Evolutionary conservation across 2,329 filamentous ascomycete genomes (phyloP).

Genomic region (Ophiostoma sp.): DNA sequence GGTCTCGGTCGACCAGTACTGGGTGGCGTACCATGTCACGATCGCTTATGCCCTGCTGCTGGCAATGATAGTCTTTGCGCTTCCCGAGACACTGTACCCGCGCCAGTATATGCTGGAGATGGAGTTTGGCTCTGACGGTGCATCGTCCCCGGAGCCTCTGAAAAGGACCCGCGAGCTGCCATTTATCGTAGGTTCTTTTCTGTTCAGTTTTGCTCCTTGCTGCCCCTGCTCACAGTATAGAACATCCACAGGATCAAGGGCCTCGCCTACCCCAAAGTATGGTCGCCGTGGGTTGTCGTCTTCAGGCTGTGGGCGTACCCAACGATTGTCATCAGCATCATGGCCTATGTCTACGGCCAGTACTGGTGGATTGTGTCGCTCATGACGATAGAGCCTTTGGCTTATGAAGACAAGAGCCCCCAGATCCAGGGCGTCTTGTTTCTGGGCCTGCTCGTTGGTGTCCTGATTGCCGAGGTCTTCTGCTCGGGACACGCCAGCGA

Average conservation of each 20-base stretch:
- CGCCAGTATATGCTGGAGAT: background rate
- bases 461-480: conserved; percentile 45
- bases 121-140: background rate
- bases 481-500: conserved; percentile 50
- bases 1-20: conserved; percentile 37
- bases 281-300: conserved; percentile 41
- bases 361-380: conserved; percentile 53
- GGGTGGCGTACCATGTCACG: conserved; percentile 51
- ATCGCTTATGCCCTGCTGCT: conserved; percentile 36
- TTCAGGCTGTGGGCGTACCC: conserved; percentile 43
- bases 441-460: conserved; percentile 33
- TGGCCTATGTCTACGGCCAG: conserved; percentile 48
- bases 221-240: conserved; percentile 34
- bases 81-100: background rate
- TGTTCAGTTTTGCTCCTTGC: background rate
- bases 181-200: background rate
- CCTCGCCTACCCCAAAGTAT: conserved; percentile 46
- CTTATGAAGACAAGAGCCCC: conserved; percentile 43
- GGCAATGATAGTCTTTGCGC: background rate
- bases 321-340: conserved; percentile 35
- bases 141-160: background rate
- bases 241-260: conserved; percentile 45
- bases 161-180: background rate
- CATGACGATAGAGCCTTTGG: conserved; percentile 48
- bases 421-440: conserved; percentile 48